These are phyloP conservation scores for Colletotrichum filicis DNA, from an alignment of 2,329 filamentous ascomycete species.

Conservation along the genomic window DNA sequence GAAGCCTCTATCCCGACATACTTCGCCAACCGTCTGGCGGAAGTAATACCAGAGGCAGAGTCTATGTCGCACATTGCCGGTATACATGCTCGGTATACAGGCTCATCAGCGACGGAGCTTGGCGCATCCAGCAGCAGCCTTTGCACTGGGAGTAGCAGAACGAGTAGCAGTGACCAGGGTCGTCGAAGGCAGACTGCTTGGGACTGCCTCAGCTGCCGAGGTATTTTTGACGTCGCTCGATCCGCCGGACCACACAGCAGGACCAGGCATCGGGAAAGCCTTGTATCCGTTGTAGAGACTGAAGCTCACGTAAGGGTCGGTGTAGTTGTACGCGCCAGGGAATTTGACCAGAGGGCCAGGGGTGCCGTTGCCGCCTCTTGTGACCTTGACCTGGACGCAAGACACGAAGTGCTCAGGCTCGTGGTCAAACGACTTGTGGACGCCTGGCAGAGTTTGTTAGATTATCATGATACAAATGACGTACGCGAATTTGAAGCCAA, in stretches of 20 bases:
- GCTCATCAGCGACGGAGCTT: not conserved
- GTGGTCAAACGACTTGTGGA: slow-evolving; percentile 39
- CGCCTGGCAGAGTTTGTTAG: not conserved
- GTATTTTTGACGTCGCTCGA: not conserved
- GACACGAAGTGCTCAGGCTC: slow-evolving; percentile 38
- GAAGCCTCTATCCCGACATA: not conserved
- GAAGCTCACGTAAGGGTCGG: slow-evolving; percentile 39
- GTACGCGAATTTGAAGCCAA: not conserved
- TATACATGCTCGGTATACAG: too few species aligned
- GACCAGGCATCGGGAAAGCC: slow-evolving; percentile 22
- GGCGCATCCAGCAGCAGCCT: not conserved
- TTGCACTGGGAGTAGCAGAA: not conserved
- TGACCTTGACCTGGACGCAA: slow-evolving; percentile 39
- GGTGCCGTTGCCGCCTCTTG: slow-evolving; percentile 34
- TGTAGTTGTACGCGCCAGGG: slow-evolving; percentile 43
- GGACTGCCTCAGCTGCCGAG: not conserved
- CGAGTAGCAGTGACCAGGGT: not conserved
- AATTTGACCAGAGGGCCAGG: slow-evolving; percentile 41
- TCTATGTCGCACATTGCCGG: too few species aligned
- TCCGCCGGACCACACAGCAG: slow-evolving; percentile 20
- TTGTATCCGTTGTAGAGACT: slow-evolving; percentile 39
- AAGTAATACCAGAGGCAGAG: not conserved
- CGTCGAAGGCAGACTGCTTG: not conserved
- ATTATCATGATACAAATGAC: not conserved
- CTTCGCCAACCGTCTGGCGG: too few species aligned